Evolutionary conservation across 2,329 filamentous ascomycete species (phyloP).

Genomic region (Colletotrichum nymphaeae): DNA sequence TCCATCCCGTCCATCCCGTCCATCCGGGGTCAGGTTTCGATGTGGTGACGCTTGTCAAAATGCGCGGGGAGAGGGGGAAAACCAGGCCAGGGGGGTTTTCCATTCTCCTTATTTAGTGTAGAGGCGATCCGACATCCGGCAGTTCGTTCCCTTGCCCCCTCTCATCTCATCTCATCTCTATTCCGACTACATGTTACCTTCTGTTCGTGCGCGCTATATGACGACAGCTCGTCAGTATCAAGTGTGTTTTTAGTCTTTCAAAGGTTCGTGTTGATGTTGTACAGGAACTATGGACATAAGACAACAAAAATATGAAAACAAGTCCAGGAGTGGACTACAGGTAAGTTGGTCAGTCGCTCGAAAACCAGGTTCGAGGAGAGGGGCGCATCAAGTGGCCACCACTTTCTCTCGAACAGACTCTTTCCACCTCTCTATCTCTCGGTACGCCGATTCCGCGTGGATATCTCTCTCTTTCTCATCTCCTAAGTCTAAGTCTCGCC

Average conservation of each 20-base stretch:
- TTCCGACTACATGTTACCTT: constrained; percentile 10
- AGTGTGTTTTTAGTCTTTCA: neutral
- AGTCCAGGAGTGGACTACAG: constrained; percentile 21
- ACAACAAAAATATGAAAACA: constrained; percentile 18
- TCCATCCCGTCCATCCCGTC: neutral
- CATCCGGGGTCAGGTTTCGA: neutral
- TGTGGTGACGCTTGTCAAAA: constrained; percentile 27
- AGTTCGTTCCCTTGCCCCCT: neutral
- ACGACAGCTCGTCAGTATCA: neutral
- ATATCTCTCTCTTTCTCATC: constrained; percentile 28
- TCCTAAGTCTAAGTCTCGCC: constrained; percentile 15
- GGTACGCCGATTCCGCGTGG: constrained; percentile 15
- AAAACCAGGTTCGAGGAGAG: neutral
- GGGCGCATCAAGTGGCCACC: neutral
- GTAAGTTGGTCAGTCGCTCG: neutral
- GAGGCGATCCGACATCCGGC: neutral
- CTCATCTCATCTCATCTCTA: constrained; percentile 24
- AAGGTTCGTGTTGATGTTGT: constrained; percentile 24
- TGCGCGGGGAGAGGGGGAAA: constrained; percentile 24
- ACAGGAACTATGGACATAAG: constrained; percentile 22
- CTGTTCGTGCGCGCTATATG: no score
- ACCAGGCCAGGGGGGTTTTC: neutral
- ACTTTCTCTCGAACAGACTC: neutral
- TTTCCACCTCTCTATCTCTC: constrained; percentile 5
- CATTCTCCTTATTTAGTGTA: constrained; percentile 1